Evolutionary conservation across 2,329 filamentous ascomycete species (phyloP), one percentile per base, ranked within the genome.

Genomic region (Arthrobotrys sphaeroides): DNA sequence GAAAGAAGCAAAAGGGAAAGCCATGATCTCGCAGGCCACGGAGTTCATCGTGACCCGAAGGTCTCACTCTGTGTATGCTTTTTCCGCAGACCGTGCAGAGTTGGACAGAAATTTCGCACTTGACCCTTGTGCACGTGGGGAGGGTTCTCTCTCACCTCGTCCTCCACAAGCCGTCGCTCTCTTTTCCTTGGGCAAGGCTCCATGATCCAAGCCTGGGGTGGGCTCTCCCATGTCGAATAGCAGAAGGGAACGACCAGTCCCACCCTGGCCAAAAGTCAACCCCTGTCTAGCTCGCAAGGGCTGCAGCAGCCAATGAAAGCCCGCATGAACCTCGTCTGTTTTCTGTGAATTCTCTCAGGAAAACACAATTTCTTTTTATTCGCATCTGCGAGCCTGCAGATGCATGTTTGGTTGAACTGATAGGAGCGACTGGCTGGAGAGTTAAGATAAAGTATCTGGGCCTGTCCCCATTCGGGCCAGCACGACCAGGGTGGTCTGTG

Each of bases 361-460:
- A 60, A 60, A 53, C 40, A 65, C 55, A 69, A 75, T 69, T 75
- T 75, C 64, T 69, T 75, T 75, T 75, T 75, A 75, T 75, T 69
- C 64, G 64, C 64, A 65, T 69, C 72, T 69, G 72, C 64, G 55
- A 60, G 62, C 70, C 60, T 42, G 49, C 70, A 62, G 70, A 62
- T 74, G 72, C 72, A 75, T 57, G 72, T 75, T 69, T 75, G 72
- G 57, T 51, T 49, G 72, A 65, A 75, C 65, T 75, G 72, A 75
- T 69, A 75, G 72, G 72, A 75, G 62, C 55, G 64, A 68, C 64
- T 69, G 72, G 72, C 64, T 75, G 22, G 42, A 68, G 45, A 75
- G 72, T 75, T 75, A 75, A 75, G 72, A 75, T 75, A 75, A 65
- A 75, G 64, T 75, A 75, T 75, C 64, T 75, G 64, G 64, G 38